These are phyloP conservation scores for Penicillium concentricum DNA, from an alignment of 2,329 filamentous ascomycete genomes.

Conservation along the genomic window DNA sequence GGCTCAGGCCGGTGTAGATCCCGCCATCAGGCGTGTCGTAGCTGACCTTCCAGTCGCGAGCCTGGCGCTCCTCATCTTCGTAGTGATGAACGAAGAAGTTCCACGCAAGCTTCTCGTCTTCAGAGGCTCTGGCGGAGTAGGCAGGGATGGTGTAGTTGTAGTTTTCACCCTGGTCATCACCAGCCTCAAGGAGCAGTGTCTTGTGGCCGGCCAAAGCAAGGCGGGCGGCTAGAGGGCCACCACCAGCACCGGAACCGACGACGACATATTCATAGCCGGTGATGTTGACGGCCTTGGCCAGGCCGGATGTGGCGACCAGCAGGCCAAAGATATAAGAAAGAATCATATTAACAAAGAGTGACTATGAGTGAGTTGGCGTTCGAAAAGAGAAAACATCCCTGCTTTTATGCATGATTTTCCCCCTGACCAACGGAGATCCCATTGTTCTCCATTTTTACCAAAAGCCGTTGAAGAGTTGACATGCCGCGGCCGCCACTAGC, in stretches of 20 bases:
- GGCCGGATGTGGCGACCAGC: background rate
- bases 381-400: background rate
- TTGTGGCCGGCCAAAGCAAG: conserved; percentile 38
- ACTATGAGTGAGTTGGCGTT: background rate
- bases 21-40: conserved; percentile 47
- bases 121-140: conserved; percentile 28
- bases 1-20: conserved; percentile 54
- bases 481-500: background rate
- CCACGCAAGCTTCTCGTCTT: conserved; percentile 33
- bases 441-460: background rate
- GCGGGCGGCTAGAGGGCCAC: conserved; percentile 36
- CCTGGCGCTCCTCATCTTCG: conserved; percentile 29
- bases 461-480: background rate
- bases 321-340: conserved; percentile 1
- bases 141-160: conserved; percentile 31
- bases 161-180: conserved; percentile 35
- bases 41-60: conserved; percentile 39
- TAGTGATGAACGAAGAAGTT: conserved; percentile 40
- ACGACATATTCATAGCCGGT: conserved; percentile 41
- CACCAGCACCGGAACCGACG: conserved; percentile 39
- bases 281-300: conserved; percentile 21
- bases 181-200: conserved; percentile 40
- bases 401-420: background rate
- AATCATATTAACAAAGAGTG: conserved; percentile 1
- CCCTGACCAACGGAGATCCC: background rate